These are phyloP conservation scores for Zygoascus meyerae DNA, from an alignment of 1,139 yeast genomes.

Conservation along the genomic window DNA sequence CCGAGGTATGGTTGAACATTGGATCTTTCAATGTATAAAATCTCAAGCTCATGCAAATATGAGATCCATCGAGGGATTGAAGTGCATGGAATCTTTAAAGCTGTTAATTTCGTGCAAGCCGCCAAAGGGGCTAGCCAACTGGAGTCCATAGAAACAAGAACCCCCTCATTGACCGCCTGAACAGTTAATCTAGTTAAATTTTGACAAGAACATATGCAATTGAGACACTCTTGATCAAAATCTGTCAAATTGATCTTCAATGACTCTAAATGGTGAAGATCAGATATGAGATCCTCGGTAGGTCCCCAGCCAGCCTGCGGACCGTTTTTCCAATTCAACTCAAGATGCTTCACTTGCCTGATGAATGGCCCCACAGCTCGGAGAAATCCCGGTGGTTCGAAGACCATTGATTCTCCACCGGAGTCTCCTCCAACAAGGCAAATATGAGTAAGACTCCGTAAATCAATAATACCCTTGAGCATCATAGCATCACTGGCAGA, in stretches of 20 bases:
- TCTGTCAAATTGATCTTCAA: slow-evolving; percentile 3
- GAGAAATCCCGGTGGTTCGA: slow-evolving; percentile 4
- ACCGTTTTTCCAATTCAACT: slow-evolving; percentile 9
- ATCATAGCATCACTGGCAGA: slow-evolving; percentile 11
- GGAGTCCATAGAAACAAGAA: slow-evolving; percentile 4
- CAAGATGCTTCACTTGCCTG: slow-evolving; percentile 5
- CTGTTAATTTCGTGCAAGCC: background rate
- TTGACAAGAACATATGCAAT: background rate
- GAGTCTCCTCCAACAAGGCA: slow-evolving; percentile 16
- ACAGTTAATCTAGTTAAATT: slow-evolving; percentile 4
- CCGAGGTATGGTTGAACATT: slow-evolving; percentile 19
- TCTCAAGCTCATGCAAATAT: slow-evolving; percentile 14
- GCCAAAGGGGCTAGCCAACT: slow-evolving; percentile 5
- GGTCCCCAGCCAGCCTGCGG: background rate
- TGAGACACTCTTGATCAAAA: slow-evolving; percentile 1
- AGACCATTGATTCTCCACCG: slow-evolving; percentile 2
- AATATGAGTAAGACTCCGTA: slow-evolving; percentile 13
- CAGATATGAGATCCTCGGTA: background rate
- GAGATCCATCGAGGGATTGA: slow-evolving; percentile 11
- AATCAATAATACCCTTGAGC: slow-evolving; percentile 14
- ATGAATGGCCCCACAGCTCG: slow-evolving; percentile 1
- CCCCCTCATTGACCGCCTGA: background rate
- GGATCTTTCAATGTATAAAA: slow-evolving; percentile 17
- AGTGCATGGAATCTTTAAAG: slow-evolving; percentile 7
- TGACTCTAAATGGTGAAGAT: slow-evolving; percentile 4